These are phyloP conservation scores for Rhododendron williamsianum DNA, from an alignment of 148 eudicot species.

Conservation along the genomic window DNA sequence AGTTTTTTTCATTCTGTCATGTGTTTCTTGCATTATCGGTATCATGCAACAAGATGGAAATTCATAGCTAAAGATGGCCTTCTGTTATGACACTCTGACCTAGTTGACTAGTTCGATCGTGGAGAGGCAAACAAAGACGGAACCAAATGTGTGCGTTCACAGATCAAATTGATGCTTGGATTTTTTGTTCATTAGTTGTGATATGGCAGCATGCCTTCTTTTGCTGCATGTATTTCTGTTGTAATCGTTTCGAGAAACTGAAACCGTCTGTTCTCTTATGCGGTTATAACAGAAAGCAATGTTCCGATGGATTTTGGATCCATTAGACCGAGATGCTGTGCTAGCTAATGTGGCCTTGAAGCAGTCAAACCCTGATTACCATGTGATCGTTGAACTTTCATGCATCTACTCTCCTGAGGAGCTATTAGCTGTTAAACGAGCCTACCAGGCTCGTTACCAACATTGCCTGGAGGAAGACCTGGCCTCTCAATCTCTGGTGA, in stretches of 20 bases:
- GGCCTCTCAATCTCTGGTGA: constrained; percentile 52
- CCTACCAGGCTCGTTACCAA: constrained; percentile 55
- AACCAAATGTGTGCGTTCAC: not conserved
- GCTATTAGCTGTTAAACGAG: constrained; percentile 53
- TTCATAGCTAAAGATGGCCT: not conserved
- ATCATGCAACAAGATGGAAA: not conserved
- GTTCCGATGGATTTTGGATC: constrained; percentile 73
- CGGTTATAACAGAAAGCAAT: constrained; percentile 50
- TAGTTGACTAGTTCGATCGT: not conserved
- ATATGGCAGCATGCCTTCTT: not conserved
- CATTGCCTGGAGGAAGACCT: constrained; percentile 74
- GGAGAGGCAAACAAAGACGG: not conserved
- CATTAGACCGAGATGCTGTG: constrained; percentile 71
- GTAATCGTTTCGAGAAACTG: not conserved
- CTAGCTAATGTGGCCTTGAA: constrained; percentile 52
- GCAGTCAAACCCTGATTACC: constrained; percentile 33
- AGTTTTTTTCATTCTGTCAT: not conserved
- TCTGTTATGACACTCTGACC: not conserved
- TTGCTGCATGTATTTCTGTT: not conserved
- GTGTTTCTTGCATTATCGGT: not conserved
- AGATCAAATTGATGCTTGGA: not conserved
- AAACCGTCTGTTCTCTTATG: not conserved
- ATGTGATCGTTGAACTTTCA: constrained; percentile 59
- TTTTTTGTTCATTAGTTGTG: not conserved
- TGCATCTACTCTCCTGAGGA: constrained; percentile 47